Base-by-base conservation (phyloP, 345 rosid genomes). In the Eucalyptus regnans region DNA sequence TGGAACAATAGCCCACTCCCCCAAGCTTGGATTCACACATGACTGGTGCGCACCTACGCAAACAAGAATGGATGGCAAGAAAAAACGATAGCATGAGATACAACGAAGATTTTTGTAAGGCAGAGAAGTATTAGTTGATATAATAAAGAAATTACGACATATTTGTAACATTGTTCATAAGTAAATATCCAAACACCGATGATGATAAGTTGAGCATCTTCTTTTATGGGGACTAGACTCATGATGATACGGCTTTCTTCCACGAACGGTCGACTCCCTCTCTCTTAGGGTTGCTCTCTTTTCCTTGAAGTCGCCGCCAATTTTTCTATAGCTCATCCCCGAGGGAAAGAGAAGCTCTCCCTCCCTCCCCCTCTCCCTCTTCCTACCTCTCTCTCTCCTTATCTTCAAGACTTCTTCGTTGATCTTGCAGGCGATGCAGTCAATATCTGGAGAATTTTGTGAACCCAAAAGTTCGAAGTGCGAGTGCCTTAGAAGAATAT, bases 41-140 rank as follows among this genome's bases (percentile, higher is more conserved):
- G 0, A 23, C 29, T 56, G 3, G 2, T 0, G 29, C 4, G 27
- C 60, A 22, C 27, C 2, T 22, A 54, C 5, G 22, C 25, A 22
- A 8, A 54, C 60, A 22, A 54, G 2, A 22, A 22, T 54, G 5
- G 60, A 20, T 16, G 56, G 20, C 1, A 8, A 51, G 56, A 51
- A 51, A 51, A 51, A 51, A 15, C 22, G 2, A 52, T 54, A 22
- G 5, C 5, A 54, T 54, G 10, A 54, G 27, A 54, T 18, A 54
- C 25, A 9, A 54, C 1, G 11, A 54, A 4, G 27, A n/a, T n/a
- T n/a, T n/a, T n/a, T n/a, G n/a, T n/a, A n/a, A 2, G 25, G 27
- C 0, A 1, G 5, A 22, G 9, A 54, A 56, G 62, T 23, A 23
- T 56, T 23, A 9, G 62, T 56, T 56, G 62, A 56, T 23, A 1